phyloP scores from a whole-genome alignment of 1,139 yeast species.

The Eremothecium cymbalariae region DNA sequence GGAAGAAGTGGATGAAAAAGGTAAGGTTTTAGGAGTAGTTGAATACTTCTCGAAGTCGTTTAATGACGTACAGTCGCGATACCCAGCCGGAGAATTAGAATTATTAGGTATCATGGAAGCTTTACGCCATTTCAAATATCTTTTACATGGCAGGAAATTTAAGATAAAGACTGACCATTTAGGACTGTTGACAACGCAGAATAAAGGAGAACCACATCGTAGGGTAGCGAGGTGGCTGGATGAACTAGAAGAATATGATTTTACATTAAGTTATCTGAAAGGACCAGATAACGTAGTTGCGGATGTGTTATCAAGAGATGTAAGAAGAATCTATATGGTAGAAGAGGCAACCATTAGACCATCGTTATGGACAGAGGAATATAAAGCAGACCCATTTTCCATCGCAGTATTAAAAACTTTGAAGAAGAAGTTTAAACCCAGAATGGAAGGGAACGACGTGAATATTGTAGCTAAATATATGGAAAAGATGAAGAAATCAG shows the following conservation, averaged over 20 bases:
- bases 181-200: conserved; percentile 9
- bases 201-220: conserved; percentile 10
- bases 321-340: conserved; percentile 4
- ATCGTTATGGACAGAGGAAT: background rate
- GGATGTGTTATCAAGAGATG: conserved; percentile 3
- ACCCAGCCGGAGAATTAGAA: conserved; percentile 14
- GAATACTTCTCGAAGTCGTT: conserved; percentile 14
- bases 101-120: conserved; percentile 13
- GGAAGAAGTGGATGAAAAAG: conserved; percentile 11
- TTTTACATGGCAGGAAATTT: conserved; percentile 13
- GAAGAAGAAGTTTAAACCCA: background rate
- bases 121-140: conserved; percentile 11
- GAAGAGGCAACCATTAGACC: conserved; percentile 1
- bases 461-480: background rate
- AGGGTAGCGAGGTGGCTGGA: conserved; percentile 15
- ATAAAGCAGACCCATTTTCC: conserved; percentile 5
- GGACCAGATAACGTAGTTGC: conserved; percentile 3
- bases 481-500: conserved; percentile 1
- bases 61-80: conserved; percentile 11
- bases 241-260: conserved; percentile 12
- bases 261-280: conserved; percentile 8
- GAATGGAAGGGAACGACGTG: conserved; percentile 1
- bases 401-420: background rate
- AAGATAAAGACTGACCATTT: conserved; percentile 14
- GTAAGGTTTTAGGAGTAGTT: conserved; percentile 12